Evolutionary conservation across 495 filamentous ascomycete genomes (phyloP).

Genomic region (Podospora sp.): DNA sequence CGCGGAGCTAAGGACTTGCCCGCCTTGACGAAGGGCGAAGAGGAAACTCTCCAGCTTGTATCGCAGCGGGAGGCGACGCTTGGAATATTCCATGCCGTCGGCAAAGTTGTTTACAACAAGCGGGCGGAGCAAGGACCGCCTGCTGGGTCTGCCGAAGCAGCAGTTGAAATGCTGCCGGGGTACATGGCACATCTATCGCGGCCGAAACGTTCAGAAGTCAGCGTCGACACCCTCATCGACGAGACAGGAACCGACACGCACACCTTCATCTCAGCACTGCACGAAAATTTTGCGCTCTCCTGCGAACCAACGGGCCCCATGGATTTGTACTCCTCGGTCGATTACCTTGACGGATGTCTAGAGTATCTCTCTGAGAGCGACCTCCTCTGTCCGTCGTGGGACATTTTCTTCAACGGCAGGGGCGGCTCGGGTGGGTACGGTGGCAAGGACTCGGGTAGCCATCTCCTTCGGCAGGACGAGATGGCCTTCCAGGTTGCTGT

Average conservation of each 20-base stretch:
- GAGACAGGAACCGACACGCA: constrained; percentile 86
- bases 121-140: constrained; percentile 52
- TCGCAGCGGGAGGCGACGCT: constrained; percentile 84
- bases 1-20: constrained; percentile 54
- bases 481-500: constrained; percentile 87
- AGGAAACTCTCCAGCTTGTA: constrained; percentile 69
- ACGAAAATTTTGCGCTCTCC: constrained; percentile 91
- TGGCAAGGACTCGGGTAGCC: constrained; percentile 59
- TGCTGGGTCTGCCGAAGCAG: constrained; percentile 34
- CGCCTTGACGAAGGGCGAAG: constrained; percentile 70
- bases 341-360: constrained; percentile 72
- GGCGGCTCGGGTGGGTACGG: constrained; percentile 48
- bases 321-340: constrained; percentile 57
- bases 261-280: constrained; percentile 88
- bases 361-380: constrained; percentile 87
- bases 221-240: constrained; percentile 74
- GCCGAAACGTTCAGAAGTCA: constrained; percentile 67
- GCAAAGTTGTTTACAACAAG: constrained; percentile 94
- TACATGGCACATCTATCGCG: constrained; percentile 65
- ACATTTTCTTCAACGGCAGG: constrained; percentile 54
- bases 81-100: constrained; percentile 94
- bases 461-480: constrained; percentile 84
- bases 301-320: constrained; percentile 62
- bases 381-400: constrained; percentile 65
- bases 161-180: constrained; percentile 55